Conservation (phyloP, 495 filamentous ascomycete genomes). For the Aeminium ludgeri region DNA sequence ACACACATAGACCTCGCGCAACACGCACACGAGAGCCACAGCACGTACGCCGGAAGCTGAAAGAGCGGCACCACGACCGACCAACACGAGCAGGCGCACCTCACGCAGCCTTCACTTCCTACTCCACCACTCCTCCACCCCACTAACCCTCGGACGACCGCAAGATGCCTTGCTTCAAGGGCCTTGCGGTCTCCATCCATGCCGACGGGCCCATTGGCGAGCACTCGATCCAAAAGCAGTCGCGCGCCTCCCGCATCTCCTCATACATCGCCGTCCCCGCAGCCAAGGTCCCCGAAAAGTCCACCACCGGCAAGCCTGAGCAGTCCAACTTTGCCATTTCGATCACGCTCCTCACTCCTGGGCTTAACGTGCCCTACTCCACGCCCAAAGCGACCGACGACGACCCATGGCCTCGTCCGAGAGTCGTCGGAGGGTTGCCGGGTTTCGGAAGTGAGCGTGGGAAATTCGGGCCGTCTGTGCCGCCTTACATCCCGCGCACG, state of each 20-base stretch:
- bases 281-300: constrained; percentile 52
- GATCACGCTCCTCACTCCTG: constrained; percentile 83
- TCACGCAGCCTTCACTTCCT: too few species aligned
- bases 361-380: constrained; percentile 77
- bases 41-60: too few species aligned
- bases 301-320: constrained; percentile 56
- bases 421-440: constrained; percentile 56
- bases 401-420: constrained; percentile 59
- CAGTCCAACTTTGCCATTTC: constrained; percentile 91
- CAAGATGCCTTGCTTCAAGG: constrained; percentile 91
- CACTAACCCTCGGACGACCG: too few species aligned
- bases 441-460: constrained; percentile 38
- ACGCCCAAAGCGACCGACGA: constrained; percentile 55
- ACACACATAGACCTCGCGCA: too few species aligned
- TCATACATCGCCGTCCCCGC: constrained; percentile 92
- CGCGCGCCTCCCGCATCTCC: constrained; percentile 76
- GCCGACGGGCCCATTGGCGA: constrained; percentile 77
- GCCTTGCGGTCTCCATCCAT: constrained; percentile 91
- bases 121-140: too few species aligned
- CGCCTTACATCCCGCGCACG: constrained; percentile 76
- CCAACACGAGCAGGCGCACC: too few species aligned
- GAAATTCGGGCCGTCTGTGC: constrained; percentile 41
- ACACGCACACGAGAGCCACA: too few species aligned
- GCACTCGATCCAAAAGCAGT: constrained; percentile 87
- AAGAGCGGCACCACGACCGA: too few species aligned